Base-by-base conservation (phyloP, 352 stramenopile genomes). In the Phytophthora cactorum region DNA sequence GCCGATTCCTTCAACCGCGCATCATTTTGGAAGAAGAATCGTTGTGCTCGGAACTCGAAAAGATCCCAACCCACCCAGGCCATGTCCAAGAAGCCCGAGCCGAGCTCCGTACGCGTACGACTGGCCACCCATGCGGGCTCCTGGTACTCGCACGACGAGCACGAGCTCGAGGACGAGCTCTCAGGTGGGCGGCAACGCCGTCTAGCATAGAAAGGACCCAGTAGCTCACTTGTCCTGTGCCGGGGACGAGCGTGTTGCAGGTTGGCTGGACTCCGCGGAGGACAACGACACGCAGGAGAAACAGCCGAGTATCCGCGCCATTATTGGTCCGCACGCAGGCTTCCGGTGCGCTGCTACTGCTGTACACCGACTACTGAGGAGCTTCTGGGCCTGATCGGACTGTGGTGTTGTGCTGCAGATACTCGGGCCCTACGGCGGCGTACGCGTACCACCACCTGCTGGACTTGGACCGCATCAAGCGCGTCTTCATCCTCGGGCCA, bases 401-500 rank as follows among this genome's bases (percentile, higher is more conserved):
- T 41, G 4, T 57, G 51, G 9, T 39, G 29, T 17, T 28, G 10
- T 53, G 34, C 52, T 51, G 51, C 47, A 97, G 88, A 43, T 99
- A 99, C 75, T 98, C 92, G 29, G 97, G 96, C 4, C 83, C 94
- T 25, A 99, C 96, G 3, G 96, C 96, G 3, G 97, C 95, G 25
- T 96, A 92, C 75, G 96, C 93, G 47, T 99, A 98, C 73, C 78
- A 93, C 50, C 86, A 97, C 28, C 51, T 99, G 31, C 63, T 89
- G 36, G 69, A 92, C n/a, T 66, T 91, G 36, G 70, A 86, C 29
- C 66, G 71, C 52, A 74, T 96, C 31, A 86, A 88, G 61, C 91
- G 81, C 51, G 83, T 95, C 47, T 96, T 98, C 59, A 96, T 98
- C 57, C 79, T 99, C 7, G 96, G 98, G 14, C 96, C 97, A 25